Percentiles rank a stretch among this genome's conserved stretches.
Conservation (phyloP, 306 rosid species). For the Begonia masoniana region DNA sequence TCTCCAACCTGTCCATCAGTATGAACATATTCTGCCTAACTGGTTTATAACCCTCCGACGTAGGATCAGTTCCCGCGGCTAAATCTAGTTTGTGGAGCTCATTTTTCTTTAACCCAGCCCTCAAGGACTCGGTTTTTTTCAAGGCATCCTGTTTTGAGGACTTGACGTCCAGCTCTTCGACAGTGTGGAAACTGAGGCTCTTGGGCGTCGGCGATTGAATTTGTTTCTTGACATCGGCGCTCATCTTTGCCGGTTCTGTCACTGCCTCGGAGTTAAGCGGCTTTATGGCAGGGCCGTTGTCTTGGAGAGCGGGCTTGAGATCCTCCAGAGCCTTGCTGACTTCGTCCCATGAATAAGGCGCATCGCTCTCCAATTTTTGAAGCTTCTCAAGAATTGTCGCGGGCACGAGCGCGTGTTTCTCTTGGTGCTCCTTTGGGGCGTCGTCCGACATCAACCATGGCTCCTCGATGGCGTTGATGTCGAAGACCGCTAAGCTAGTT, state of each 20-base stretch:
- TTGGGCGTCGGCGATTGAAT: conserved; percentile 16
- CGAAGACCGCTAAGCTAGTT: conserved; percentile 70
- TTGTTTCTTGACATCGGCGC: conserved; percentile 3
- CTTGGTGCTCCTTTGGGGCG: conserved; percentile 2
- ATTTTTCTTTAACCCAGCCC: conserved; percentile 3
- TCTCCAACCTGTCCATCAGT: conserved; percentile 49
- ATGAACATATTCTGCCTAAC: conserved; percentile 66
- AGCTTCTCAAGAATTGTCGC: conserved; percentile 53
- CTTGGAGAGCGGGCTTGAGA: conserved; percentile 33
- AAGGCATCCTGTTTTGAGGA: conserved; percentile 16
- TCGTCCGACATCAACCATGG: conserved; percentile 56
- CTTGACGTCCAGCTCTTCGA: conserved; percentile 63
- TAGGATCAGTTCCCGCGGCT: not conserved
- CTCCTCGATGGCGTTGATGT: conserved; percentile 66
- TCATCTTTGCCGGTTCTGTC: not conserved
- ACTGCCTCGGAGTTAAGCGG: not conserved
- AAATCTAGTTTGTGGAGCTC: not conserved
- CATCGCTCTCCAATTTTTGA: conserved; percentile 40
- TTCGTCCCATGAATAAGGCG: conserved; percentile 79
- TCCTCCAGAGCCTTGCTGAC: conserved; percentile 59
- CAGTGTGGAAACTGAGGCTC: conserved; percentile 54
- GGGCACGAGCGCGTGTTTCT: conserved; percentile 35
- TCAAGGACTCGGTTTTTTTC: conserved; percentile 12
- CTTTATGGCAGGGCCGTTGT: not conserved
- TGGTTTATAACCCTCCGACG: conserved; percentile 8